These are phyloP conservation scores for Piper longum DNA, from an alignment of 164 flowering plant genomes.

Conservation along the genomic window DNA sequence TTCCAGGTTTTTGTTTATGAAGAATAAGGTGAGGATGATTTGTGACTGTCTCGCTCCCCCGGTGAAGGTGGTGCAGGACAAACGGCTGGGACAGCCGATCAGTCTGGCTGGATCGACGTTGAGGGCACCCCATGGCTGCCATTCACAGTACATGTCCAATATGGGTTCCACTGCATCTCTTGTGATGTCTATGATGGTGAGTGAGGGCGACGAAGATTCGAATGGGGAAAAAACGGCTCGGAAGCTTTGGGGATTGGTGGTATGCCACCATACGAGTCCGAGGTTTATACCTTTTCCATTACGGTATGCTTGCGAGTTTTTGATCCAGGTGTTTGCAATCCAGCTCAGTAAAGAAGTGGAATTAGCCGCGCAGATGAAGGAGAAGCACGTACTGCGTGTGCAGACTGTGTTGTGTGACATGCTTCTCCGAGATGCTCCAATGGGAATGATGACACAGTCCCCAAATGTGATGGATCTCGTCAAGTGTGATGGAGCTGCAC, in stretches of 20 bases:
- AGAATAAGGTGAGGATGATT: conserved; percentile 66
- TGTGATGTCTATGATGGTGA: conserved; percentile 61
- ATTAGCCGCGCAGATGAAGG: conserved; percentile 46
- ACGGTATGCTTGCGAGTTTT: conserved; percentile 71
- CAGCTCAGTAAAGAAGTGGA: conserved; percentile 64
- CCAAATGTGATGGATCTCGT: conserved; percentile 74
- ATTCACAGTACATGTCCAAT: conserved; percentile 63
- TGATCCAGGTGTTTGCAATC: conserved; percentile 56
- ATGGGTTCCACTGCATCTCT: conserved; percentile 76
- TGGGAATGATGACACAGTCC: conserved; percentile 53
- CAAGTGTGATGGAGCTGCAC: conserved; percentile 74
- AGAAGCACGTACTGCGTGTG: conserved; percentile 52
- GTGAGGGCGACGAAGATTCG: conserved; percentile 35
- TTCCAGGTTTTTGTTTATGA: conserved; percentile 65
- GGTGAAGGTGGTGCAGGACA: conserved; percentile 46
- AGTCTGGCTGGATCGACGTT: conserved; percentile 54
- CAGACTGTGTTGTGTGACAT: conserved; percentile 70
- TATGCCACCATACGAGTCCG: conserved; percentile 64
- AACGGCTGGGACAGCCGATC: conserved; percentile 32
- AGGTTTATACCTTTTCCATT: conserved; percentile 60
- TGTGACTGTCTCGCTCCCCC: conserved; percentile 54
- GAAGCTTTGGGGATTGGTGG: conserved; percentile 73
- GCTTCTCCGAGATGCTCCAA: conserved; percentile 62
- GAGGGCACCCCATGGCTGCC: conserved; percentile 77
- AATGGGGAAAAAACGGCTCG: conserved; percentile 24